A percentile compares a stretch with the other conserved stretches of the same genome.
Conservation (phyloP, 139 green algal species). For the Asterochloris erici region DNA sequence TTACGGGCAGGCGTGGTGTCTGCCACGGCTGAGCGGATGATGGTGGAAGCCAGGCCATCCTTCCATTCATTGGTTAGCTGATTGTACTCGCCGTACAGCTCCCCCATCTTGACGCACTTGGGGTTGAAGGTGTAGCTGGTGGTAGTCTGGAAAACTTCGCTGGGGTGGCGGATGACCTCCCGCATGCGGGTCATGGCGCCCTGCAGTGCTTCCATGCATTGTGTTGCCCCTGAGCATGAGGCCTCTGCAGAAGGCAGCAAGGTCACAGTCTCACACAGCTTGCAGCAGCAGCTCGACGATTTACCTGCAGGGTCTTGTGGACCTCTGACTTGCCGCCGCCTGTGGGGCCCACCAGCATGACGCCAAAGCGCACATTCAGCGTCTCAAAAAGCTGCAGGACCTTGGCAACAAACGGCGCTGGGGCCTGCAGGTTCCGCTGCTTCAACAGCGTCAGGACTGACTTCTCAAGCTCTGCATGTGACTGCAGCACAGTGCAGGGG, state of each 20-base stretch:
- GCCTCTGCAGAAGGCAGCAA: not conserved
- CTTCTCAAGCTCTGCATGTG: not conserved
- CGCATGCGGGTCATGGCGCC: conserved; percentile 1
- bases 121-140: conserved; percentile 61
- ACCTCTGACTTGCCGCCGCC: conserved; percentile 77
- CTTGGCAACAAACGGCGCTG: conserved; percentile 67
- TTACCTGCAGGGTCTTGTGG: conserved; percentile 63
- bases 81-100: conserved; percentile 90
- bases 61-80: conserved; percentile 83
- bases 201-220: not conserved
- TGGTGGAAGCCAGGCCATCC: conserved; percentile 69
- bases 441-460: conserved; percentile 27
- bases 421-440: conserved; percentile 49
- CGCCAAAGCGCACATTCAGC: conserved; percentile 82
- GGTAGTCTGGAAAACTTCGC: not conserved
- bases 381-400: conserved; percentile 81
- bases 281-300: not conserved
- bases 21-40: conserved; percentile 68
- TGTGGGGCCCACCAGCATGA: conserved; percentile 80
- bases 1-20: conserved; percentile 64
- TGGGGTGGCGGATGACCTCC: not conserved
- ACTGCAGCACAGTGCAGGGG: not conserved
- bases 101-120: conserved; percentile 87
- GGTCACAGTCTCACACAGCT: not conserved
- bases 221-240: too few relatives aligned